Conservation (phyloP, 495 filamentous ascomycete species). For the Thermochaetoides thermophila region DNA sequence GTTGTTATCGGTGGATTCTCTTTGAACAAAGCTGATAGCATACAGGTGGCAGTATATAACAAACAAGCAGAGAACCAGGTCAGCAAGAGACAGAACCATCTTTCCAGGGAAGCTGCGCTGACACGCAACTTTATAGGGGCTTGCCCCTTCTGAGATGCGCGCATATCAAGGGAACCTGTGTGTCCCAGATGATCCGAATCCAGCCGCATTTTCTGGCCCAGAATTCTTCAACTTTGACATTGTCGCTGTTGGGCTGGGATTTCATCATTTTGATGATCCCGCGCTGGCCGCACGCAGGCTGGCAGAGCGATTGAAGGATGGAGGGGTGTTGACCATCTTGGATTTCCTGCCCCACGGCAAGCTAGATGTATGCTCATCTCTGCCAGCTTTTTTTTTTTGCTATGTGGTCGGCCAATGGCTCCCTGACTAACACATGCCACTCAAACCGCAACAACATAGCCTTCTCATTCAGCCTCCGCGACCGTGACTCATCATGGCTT, state of each 20-base stretch:
- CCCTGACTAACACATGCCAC: too few species aligned
- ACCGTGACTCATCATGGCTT: slow-evolving; percentile 46
- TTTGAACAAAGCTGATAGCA: background rate
- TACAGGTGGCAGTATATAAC: slow-evolving; percentile 38
- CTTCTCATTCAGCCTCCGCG: slow-evolving; percentile 22
- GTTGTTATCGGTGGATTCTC: background rate
- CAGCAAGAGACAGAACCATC: background rate
- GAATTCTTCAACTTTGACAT: slow-evolving; percentile 48
- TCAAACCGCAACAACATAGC: slow-evolving; percentile 7
- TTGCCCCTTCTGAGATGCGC: slow-evolving; percentile 34
- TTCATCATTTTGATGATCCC: slow-evolving; percentile 61
- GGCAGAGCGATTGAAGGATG: slow-evolving; percentile 41
- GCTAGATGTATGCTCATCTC: slow-evolving; percentile 11
- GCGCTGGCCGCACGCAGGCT: slow-evolving; percentile 39
- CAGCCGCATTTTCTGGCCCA: slow-evolving; percentile 25
- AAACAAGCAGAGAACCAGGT: slow-evolving; percentile 29
- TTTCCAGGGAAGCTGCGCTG: background rate
- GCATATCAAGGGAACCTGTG: slow-evolving; percentile 48
- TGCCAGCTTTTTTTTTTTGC: background rate
- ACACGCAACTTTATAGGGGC: slow-evolving; percentile 19
- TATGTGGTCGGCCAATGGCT: background rate
- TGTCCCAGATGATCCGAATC: slow-evolving; percentile 20
- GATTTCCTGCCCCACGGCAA: slow-evolving; percentile 43
- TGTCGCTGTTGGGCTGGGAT: slow-evolving; percentile 46
- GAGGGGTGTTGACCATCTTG: slow-evolving; percentile 48